Percentiles rank a stretch among this genome's conserved stretches.
Conservation (phyloP, 2,329 filamentous ascomycete species). For the Aspergillus sojae region DNA sequence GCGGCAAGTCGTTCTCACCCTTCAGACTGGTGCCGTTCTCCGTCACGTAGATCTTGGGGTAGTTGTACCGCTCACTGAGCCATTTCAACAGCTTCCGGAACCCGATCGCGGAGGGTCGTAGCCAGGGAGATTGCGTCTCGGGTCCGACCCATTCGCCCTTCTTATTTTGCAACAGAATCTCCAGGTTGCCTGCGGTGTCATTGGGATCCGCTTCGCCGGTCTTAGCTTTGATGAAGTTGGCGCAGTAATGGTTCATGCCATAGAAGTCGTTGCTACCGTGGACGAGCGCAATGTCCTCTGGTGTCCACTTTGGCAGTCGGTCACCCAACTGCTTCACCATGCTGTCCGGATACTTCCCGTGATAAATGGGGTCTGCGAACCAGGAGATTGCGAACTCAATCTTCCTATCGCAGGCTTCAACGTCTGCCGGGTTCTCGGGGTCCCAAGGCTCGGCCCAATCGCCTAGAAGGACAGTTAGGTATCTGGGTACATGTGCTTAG, state of each 20-base stretch:
- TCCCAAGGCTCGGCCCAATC: conserved; percentile 86
- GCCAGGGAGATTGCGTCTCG: conserved; percentile 81
- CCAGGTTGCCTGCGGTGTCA: conserved; percentile 76
- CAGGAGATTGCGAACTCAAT: conserved; percentile 85
- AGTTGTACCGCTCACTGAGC: conserved; percentile 74
- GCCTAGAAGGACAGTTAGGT: conserved; percentile 46
- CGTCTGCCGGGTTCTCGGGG: conserved; percentile 70
- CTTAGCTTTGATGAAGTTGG: conserved; percentile 80
- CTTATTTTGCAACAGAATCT: conserved; percentile 72
- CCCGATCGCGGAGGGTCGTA: conserved; percentile 72
- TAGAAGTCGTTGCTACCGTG: conserved; percentile 91
- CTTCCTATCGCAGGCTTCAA: conserved; percentile 77
- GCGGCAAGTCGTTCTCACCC: conserved; percentile 74
- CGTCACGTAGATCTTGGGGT: conserved; percentile 81
- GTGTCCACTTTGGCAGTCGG: conserved; percentile 73
- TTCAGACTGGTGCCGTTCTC: conserved; percentile 87
- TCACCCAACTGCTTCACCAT: conserved; percentile 81
- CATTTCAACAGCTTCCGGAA: conserved; percentile 78
- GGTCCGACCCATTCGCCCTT: conserved; percentile 73
- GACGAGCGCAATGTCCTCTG: conserved; percentile 72
- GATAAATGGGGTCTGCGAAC: conserved; percentile 88
- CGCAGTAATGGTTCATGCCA: conserved; percentile 92
- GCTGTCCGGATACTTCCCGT: conserved; percentile 78
- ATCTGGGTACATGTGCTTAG: neutral
- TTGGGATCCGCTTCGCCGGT: conserved; percentile 61